A percentile compares a stretch with the other conserved stretches of the same genome.
Conservation (phyloP, 2,329 filamentous ascomycete species). For the Aplosporella prunicola region DNA sequence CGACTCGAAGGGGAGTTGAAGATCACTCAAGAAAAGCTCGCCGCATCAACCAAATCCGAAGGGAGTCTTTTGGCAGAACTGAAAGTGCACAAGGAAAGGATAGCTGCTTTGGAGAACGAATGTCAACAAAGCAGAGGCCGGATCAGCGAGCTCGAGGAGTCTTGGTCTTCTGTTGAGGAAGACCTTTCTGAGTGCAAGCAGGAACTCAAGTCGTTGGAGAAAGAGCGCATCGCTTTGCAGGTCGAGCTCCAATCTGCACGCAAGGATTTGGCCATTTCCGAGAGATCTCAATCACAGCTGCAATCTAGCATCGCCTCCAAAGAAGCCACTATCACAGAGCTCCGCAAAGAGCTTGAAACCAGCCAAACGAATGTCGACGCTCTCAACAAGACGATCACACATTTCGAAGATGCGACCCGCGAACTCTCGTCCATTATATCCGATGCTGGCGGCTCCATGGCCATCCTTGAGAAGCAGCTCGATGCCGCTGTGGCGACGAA, state of each 20-base stretch:
- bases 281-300: slow-evolving; percentile 13
- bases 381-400: slow-evolving; percentile 2
- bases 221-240: slow-evolving; percentile 17
- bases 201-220: slow-evolving; percentile 19
- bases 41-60: slow-evolving; percentile 16
- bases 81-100: slow-evolving; percentile 17
- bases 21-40: slow-evolving; percentile 18
- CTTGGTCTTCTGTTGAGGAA: slow-evolving; percentile 20
- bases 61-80: slow-evolving; percentile 16
- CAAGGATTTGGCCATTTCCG: slow-evolving; percentile 16
- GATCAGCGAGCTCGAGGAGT: slow-evolving; percentile 19
- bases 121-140: slow-evolving; percentile 14
- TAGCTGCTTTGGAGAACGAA: slow-evolving; percentile 19
- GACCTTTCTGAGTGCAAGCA: slow-evolving; percentile 14
- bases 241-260: slow-evolving; percentile 16
- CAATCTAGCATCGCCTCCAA: slow-evolving; percentile 14
- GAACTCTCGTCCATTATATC: slow-evolving; percentile 5
- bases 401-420: slow-evolving; percentile 6
- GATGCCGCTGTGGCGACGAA: slow-evolving; percentile 7
- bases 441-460: slow-evolving; percentile 2
- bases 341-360: slow-evolving; percentile 2
- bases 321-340: slow-evolving; percentile 4
- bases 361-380: slow-evolving; percentile 5
- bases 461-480: slow-evolving; percentile 8
- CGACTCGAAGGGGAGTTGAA: slow-evolving; percentile 18